Percentiles rank a stretch among this genome's conserved stretches.
These are phyloP conservation scores for Colletotrichum sp. DNA, from an alignment of 2,329 filamentous ascomycete genomes.

Conservation along the genomic window DNA sequence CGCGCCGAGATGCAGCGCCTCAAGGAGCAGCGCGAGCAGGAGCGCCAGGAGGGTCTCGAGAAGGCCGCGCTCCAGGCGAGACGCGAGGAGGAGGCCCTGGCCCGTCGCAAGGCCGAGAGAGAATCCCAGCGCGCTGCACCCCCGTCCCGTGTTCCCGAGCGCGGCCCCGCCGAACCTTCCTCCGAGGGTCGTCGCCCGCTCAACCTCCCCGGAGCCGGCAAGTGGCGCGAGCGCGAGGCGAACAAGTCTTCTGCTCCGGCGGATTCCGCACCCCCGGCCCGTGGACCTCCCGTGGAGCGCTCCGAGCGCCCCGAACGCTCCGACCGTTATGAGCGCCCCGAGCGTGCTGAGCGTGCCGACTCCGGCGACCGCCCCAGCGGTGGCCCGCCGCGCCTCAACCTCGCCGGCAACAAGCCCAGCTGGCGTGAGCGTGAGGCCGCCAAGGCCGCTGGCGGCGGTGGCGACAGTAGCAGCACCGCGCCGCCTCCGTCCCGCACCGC, in stretches of 20 bases:
- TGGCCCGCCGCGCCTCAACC: constrained; percentile 65
- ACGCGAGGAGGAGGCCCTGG: constrained; percentile 88
- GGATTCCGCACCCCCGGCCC: constrained; percentile 34
- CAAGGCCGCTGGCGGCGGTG: constrained; percentile 38
- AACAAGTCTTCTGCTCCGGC: constrained; percentile 33
- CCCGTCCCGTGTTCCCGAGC: constrained; percentile 48
- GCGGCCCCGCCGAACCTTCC: constrained; percentile 33
- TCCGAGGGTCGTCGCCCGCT: constrained; percentile 27
- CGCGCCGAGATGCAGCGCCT: constrained; percentile 71
- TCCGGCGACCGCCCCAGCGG: constrained; percentile 44
- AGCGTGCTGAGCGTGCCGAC: constrained; percentile 32
- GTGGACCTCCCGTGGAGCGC: constrained; percentile 16
- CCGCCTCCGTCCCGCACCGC: constrained; percentile 45
- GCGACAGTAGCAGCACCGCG: constrained; percentile 33
- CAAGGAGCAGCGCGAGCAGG: constrained; percentile 69
- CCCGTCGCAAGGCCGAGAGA: constrained; percentile 72
- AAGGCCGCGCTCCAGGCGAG: constrained; percentile 74
- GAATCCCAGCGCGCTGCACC: constrained; percentile 47
- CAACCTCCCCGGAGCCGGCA: constrained; percentile 39
- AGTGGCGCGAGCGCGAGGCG: constrained; percentile 48
- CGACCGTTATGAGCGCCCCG: constrained; percentile 10
- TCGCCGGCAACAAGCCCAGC: constrained; percentile 66
- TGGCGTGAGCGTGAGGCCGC: constrained; percentile 78
- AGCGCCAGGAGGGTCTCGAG: constrained; percentile 72
- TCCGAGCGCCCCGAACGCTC: constrained; percentile 1